Percentiles rank a stretch among this genome's conserved stretches.
Conservation (phyloP, 108 stramenopile species). For the Aurantiochytrium sp. region DNA sequence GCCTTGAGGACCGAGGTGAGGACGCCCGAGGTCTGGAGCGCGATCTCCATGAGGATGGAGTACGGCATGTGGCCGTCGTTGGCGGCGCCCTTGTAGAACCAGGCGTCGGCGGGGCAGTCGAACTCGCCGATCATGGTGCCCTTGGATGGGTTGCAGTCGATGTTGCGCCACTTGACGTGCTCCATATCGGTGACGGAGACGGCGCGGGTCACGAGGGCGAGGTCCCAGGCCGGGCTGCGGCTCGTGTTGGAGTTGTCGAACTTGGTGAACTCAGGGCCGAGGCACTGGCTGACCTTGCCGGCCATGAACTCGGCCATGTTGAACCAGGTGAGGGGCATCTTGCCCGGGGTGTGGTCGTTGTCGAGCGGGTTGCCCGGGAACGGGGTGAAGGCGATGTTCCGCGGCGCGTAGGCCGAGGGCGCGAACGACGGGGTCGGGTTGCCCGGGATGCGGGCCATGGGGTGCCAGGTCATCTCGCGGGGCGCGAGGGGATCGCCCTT, state of each 20-base stretch:
- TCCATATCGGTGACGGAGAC: background rate
- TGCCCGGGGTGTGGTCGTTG: background rate
- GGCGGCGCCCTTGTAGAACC: background rate
- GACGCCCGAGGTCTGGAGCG: background rate
- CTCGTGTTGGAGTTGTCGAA: background rate
- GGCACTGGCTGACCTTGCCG: slow-evolving; percentile 2
- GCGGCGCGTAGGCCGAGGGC: background rate
- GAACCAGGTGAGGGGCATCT: background rate
- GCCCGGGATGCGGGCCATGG: background rate
- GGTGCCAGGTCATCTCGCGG: background rate
- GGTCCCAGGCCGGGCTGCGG: background rate
- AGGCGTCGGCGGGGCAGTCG: slow-evolving; percentile 6
- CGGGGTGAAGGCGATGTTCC: background rate
- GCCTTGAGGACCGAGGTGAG: slow-evolving; percentile 11
- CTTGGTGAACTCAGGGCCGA: background rate
- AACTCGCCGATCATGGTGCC: background rate
- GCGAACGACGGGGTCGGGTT: background rate
- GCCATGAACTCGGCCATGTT: slow-evolving; percentile 20
- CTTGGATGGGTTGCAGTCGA: background rate
- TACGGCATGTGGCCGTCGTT: slow-evolving; percentile 12
- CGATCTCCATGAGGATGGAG: slow-evolving; percentile 19
- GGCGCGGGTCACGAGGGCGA: background rate
- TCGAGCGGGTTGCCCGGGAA: background rate
- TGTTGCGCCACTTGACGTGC: background rate
- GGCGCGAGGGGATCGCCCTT: background rate